A percentile compares a stretch with the other conserved stretches of the same genome.
Conservation (phyloP, 345 rosid species). For the Litchi chinensis region DNA sequence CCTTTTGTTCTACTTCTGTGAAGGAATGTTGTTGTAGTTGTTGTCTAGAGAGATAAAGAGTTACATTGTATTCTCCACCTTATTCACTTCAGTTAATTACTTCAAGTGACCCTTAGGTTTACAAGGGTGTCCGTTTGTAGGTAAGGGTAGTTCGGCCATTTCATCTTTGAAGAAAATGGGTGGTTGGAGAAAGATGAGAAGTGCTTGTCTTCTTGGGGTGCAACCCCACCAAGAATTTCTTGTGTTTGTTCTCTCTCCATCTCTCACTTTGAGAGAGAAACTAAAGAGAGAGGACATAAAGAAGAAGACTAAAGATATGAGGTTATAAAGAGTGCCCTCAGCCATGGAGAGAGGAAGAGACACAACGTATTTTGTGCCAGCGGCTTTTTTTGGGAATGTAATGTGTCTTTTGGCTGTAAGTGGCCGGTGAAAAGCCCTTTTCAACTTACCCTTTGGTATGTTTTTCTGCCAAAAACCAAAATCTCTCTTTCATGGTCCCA, state of each 20-base stretch:
- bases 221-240: slow-evolving; percentile 30
- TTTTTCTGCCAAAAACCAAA: slow-evolving; percentile 30
- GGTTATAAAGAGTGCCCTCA: slow-evolving; percentile 37
- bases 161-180: slow-evolving; percentile 26
- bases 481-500: slow-evolving; percentile 32
- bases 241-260: slow-evolving; percentile 4
- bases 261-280: slow-evolving; percentile 15
- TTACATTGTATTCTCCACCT: slow-evolving; percentile 20
- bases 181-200: slow-evolving; percentile 57
- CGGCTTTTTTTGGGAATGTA: slow-evolving; percentile 23
- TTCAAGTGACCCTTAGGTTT: slow-evolving; percentile 25
- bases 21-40: slow-evolving; percentile 28
- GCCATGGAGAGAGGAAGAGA: slow-evolving; percentile 14
- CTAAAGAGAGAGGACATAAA: slow-evolving; percentile 14
- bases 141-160: slow-evolving; percentile 28
- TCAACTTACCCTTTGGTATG: slow-evolving; percentile 55
- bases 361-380: slow-evolving; percentile 27
- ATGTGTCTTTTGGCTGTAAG: slow-evolving; percentile 23
- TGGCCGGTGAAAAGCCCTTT: slow-evolving; percentile 62
- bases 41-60: slow-evolving; percentile 12
- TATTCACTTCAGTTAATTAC: not conserved
- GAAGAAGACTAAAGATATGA: slow-evolving; percentile 15
- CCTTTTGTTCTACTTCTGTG: slow-evolving; percentile 37
- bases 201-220: slow-evolving; percentile 41
- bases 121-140: not conserved